Evolutionary conservation across 2,329 filamentous ascomycete species (phyloP).

Genomic region (Penicillium nordicum): DNA sequence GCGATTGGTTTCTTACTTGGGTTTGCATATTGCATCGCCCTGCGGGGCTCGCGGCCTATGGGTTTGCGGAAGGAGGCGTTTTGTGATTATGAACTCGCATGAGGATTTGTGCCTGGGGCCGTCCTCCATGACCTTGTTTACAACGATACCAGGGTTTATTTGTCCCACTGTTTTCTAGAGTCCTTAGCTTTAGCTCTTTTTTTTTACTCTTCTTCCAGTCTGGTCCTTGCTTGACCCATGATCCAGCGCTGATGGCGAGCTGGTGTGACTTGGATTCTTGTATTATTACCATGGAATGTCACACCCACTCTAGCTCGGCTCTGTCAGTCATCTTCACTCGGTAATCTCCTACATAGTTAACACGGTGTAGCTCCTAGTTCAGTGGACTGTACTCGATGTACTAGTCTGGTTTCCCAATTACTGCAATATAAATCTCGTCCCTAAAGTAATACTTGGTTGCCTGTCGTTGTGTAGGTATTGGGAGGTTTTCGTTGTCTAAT

Average conservation of each 20-base stretch:
- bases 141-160: conserved; percentile 5
- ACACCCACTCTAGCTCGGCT: neutral
- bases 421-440: no score
- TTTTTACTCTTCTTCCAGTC: neutral
- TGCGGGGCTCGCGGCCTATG: conserved; percentile 7
- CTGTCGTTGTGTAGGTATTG: neutral
- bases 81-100: conserved; percentile 15
- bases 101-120: conserved; percentile 23
- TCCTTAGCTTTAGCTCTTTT: neutral
- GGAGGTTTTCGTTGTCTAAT: neutral
- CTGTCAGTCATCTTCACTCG: neutral
- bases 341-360: neutral
- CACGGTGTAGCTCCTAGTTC: no score
- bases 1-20: conserved; percentile 9
- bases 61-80: conserved; percentile 17
- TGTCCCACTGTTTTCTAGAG: neutral
- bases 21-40: conserved; percentile 15
- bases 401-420: no score
- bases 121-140: conserved; percentile 12
- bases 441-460: neutral
- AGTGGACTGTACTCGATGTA: neutral
- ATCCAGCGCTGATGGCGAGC: neutral
- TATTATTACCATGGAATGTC: neutral
- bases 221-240: neutral
- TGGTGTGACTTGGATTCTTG: neutral